A percentile compares a stretch with the other conserved stretches of the same genome.
These are phyloP conservation scores for Mortierella sp. DNA, from an alignment of 371 early-diverging fungal genomes.

Conservation along the genomic window DNA sequence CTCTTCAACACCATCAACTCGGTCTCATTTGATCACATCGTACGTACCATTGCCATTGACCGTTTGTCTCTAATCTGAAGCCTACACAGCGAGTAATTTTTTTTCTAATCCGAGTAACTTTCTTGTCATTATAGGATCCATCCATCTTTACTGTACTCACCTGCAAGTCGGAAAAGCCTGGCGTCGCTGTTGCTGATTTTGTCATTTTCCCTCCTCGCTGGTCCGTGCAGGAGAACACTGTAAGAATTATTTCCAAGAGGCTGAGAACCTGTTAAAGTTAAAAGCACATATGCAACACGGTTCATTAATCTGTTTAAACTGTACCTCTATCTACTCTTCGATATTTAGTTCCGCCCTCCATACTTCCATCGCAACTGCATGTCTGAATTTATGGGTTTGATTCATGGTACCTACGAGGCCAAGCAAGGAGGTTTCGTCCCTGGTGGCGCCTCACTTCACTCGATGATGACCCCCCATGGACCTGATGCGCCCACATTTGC, in stretches of 20 bases:
- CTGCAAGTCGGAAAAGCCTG: slow-evolving; percentile 88
- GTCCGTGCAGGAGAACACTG: slow-evolving; percentile 91
- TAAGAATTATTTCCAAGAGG: slow-evolving; percentile 41
- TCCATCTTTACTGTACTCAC: slow-evolving; percentile 97
- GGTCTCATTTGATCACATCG: slow-evolving; percentile 92
- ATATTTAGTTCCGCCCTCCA: slow-evolving; percentile 87
- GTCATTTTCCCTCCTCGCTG: slow-evolving; percentile 98
- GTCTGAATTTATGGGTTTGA: slow-evolving; percentile 98
- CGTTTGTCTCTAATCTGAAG: neutral
- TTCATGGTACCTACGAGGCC: slow-evolving; percentile 93
- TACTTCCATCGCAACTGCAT: slow-evolving; percentile 97
- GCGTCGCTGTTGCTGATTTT: slow-evolving; percentile 95
- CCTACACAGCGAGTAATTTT: neutral
- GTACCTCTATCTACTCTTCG: neutral
- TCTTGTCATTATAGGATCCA: slow-evolving; percentile 75
- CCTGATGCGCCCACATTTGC: slow-evolving; percentile 91
- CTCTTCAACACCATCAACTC: slow-evolving; percentile 90
- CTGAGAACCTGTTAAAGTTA: neutral
- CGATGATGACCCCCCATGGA: slow-evolving; percentile 94
- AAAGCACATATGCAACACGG: neutral
- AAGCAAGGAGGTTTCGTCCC: slow-evolving; percentile 93
- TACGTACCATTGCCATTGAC: slow-evolving; percentile 51
- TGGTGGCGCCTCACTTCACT: slow-evolving; percentile 92
- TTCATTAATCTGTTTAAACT: neutral
- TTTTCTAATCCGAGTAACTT: neutral